These are phyloP conservation scores for Barnettozyma salicaria DNA, from an alignment of 805 yeast species.

Conservation along the genomic window DNA sequence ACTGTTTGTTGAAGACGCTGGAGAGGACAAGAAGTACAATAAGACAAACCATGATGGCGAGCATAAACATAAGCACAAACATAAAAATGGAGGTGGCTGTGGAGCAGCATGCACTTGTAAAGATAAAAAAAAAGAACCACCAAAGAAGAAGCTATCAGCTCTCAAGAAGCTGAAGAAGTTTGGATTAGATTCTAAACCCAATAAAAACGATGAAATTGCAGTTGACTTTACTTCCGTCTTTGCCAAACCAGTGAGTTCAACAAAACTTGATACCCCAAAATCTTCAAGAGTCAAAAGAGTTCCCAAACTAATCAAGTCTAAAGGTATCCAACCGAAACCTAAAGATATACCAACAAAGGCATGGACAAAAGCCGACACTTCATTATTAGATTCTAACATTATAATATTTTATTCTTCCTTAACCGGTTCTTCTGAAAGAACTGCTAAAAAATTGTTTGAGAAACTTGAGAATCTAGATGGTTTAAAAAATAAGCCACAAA, in stretches of 20 bases:
- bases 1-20: conserved; percentile 17
- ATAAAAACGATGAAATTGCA: conserved; percentile 22
- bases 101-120: conserved; percentile 30
- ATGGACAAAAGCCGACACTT: conserved; percentile 36
- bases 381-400: conserved; percentile 48
- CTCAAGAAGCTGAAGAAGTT: conserved; percentile 19
- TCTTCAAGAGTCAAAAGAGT: conserved; percentile 29
- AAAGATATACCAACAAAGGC: conserved; percentile 27
- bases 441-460: conserved; percentile 49
- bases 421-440: conserved; percentile 74
- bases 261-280: conserved; percentile 1
- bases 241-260: conserved; percentile 14
- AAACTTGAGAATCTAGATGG: conserved; percentile 27
- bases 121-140: conserved; percentile 19
- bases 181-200: conserved; percentile 10
- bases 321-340: conserved; percentile 25
- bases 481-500: conserved; percentile 39
- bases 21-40: conserved; percentile 8
- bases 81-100: conserved; percentile 29
- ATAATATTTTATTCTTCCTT: conserved; percentile 76
- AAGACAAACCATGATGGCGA: not conserved
- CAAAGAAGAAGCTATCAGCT: conserved; percentile 24
- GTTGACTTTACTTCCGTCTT: conserved; percentile 38
- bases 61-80: conserved; percentile 16
- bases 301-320: conserved; percentile 38